Base-by-base conservation (phyloP, 495 filamentous ascomycete genomes). In the Entonaema liquescens region DNA sequence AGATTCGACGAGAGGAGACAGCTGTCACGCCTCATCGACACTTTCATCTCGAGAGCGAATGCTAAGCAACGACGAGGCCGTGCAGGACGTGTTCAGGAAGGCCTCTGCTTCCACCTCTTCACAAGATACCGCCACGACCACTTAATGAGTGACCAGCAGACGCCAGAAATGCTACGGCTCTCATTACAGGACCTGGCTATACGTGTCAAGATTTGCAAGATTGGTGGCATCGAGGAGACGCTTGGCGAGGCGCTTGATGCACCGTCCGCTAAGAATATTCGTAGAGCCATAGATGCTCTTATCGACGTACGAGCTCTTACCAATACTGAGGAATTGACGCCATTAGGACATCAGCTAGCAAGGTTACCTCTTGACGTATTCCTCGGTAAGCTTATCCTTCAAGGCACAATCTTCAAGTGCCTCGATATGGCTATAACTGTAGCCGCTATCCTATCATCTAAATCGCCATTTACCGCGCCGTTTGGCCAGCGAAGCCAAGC, bases 121-220 rank as follows among this genome's bases (percentile, higher is more conserved):
- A 97, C 95, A 1, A 94, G 89, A 62, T 83, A 92, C 66, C 88
- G 95, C 2, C 92, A 97, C 77, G 94, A 98, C 73, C 71, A 66
- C 19, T 68, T 92, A 66, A 93, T 98, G 85, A 87, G 88, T 13
- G 93, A 94, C 56, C 92, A 97, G 75, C 95, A 98, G 82, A 96
- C 91, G 0, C 95, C 95, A 0, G 95, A 99, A 77, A 93, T 99
- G 86, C 89, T 98, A 47, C 90, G 95, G 2, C 85, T 99, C 5
- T 97, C 94, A 0, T 81, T 99, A 9, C 95, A 98, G 79, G 95
- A 99, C 71, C 86, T 98, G 2, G 92, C 94, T 8, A 90, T 99
- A 68, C 89, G 95, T n/a, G 93, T 98, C 68, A 99, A 99, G 80
- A 95, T 96, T 36, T 99, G 94, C 81, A 95, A 94, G 73, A 85